These are phyloP conservation scores for Nicotiana knightiana DNA, from an alignment of 257 asterid species.

Conservation along the genomic window DNA sequence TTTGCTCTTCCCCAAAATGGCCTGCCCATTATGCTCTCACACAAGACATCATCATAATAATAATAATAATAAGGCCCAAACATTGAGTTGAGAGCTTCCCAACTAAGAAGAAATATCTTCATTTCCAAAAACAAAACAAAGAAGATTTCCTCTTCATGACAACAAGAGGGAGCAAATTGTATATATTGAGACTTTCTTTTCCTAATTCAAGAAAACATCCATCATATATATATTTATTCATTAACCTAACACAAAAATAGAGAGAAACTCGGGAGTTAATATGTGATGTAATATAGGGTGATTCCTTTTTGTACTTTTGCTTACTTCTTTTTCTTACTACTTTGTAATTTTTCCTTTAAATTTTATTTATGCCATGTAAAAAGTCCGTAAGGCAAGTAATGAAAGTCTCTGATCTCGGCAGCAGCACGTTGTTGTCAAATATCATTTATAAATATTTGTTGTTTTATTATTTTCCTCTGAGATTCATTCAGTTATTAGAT, in stretches of 20 bases:
- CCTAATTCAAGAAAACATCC: background rate
- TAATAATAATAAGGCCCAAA: no score
- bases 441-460: background rate
- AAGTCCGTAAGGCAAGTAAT: slow-evolving; percentile 36
- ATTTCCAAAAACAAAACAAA: background rate
- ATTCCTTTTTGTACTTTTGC: background rate
- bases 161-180: background rate
- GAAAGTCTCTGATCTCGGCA: background rate
- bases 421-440: background rate
- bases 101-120: background rate
- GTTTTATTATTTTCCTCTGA: background rate
- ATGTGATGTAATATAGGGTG: background rate
- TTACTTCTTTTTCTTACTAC: background rate
- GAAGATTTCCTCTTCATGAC: background rate
- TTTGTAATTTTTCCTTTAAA: background rate
- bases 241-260: background rate
- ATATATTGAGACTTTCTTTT: background rate
- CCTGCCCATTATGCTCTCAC: slow-evolving; percentile 52
- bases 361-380: slow-evolving; percentile 11
- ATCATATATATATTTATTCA: background rate
- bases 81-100: background rate
- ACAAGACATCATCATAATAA: slow-evolving; percentile 16
- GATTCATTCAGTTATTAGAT: background rate
- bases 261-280: slow-evolving; percentile 5
- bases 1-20: slow-evolving; percentile 88